A percentile compares a stretch with the other conserved stretches of the same genome.
Evolutionary conservation across 129 eudicot genomes (phyloP).

Genomic region (Mikania micrantha): DNA sequence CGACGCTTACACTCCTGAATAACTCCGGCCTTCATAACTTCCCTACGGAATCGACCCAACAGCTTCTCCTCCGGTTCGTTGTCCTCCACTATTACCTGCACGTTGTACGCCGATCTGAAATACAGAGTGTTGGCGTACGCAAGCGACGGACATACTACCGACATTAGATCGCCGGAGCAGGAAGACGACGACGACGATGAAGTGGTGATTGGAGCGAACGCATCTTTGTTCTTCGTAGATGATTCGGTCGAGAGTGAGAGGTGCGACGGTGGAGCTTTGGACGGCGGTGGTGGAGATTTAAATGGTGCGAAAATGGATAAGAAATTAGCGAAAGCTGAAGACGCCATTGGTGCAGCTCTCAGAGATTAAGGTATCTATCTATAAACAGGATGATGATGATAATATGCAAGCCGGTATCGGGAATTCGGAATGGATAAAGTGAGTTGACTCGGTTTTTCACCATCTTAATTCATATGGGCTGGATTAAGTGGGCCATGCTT

Average conservation of each 20-base stretch:
- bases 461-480: slow-evolving; percentile 13
- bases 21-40: slow-evolving; percentile 83
- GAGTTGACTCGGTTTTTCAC: slow-evolving; percentile 22
- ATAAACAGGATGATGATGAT: not conserved
- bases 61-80: slow-evolving; percentile 76
- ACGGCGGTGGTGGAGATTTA: slow-evolving; percentile 36
- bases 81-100: slow-evolving; percentile 75
- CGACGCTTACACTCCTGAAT: slow-evolving; percentile 77
- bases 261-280: slow-evolving; percentile 38
- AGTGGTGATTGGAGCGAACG: slow-evolving; percentile 31
- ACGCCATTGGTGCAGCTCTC: slow-evolving; percentile 32
- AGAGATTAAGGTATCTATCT: not conserved
- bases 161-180: slow-evolving; percentile 41
- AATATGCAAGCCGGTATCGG: not conserved
- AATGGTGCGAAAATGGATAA: slow-evolving; percentile 60
- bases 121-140: slow-evolving; percentile 65
- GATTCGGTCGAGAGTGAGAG: slow-evolving; percentile 25
- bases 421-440: slow-evolving; percentile 24
- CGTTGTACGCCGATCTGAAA: slow-evolving; percentile 62
- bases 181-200: slow-evolving; percentile 24
- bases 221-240: slow-evolving; percentile 19
- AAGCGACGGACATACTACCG: slow-evolving; percentile 77
- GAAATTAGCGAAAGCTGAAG: slow-evolving; percentile 53
- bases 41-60: slow-evolving; percentile 68
- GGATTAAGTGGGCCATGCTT: not conserved